Percentiles rank a stretch among this genome's conserved stretches.
Evolutionary conservation across 2,329 filamentous ascomycete species (phyloP).

Genomic region (Talaromyces islandicus): DNA sequence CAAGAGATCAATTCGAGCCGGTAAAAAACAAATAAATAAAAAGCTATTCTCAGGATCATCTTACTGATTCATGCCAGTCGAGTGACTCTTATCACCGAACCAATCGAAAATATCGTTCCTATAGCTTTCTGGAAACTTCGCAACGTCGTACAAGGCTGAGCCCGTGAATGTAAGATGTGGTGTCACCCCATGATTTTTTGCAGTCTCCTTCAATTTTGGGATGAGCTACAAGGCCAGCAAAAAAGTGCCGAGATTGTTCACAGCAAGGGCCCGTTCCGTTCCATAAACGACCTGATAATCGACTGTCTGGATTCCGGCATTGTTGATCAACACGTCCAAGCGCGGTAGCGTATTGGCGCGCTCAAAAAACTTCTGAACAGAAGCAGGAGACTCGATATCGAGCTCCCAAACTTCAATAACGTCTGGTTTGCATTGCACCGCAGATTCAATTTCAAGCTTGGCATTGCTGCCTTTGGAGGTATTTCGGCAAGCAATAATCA

Average conservation of each 20-base stretch:
- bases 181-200: background rate
- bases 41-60: background rate
- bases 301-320: slow-evolving; percentile 11
- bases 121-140: background rate
- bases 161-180: slow-evolving; percentile 6
- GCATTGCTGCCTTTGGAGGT: background rate
- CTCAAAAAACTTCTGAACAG: slow-evolving; percentile 14
- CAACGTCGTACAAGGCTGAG: slow-evolving; percentile 6
- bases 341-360: slow-evolving; percentile 12
- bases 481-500: slow-evolving; percentile 44
- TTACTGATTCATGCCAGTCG: background rate
- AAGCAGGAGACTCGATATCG: background rate
- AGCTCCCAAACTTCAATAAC: slow-evolving; percentile 2
- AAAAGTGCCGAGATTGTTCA: slow-evolving; percentile 1
- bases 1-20: background rate
- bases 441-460: background rate
- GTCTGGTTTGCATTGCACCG: background rate
- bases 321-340: slow-evolving; percentile 17
- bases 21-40: too few relatives aligned
- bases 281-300: background rate
- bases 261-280: slow-evolving; percentile 1
- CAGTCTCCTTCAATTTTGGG: slow-evolving; percentile 1
- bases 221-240: background rate
- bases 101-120: background rate
- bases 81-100: background rate